Evolutionary conservation across 2,329 filamentous ascomycete genomes (phyloP).

Genomic region (Xylaria sp.): DNA sequence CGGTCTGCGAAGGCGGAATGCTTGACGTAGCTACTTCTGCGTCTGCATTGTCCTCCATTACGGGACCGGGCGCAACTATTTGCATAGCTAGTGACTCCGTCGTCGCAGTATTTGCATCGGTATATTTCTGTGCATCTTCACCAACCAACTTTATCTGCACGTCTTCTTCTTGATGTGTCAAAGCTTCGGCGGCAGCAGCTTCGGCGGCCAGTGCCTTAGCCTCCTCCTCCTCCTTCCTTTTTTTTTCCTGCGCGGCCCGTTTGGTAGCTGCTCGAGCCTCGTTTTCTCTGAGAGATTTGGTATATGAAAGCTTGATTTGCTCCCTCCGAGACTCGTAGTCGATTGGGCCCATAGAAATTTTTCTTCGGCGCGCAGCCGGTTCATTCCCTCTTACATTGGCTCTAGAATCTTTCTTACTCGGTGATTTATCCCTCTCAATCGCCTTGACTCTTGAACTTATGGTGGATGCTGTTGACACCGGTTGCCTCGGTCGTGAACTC

Average conservation of each 20-base stretch:
- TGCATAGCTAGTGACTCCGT: slow-evolving; percentile 21
- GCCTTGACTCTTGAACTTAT: slow-evolving; percentile 74
- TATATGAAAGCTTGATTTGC: slow-evolving; percentile 86
- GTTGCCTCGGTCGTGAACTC: slow-evolving; percentile 83
- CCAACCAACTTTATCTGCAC: slow-evolving; percentile 30
- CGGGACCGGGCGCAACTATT: slow-evolving; percentile 24
- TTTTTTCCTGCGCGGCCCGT: slow-evolving; percentile 65
- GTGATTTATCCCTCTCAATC: slow-evolving; percentile 65
- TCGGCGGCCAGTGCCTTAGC: slow-evolving; percentile 49
- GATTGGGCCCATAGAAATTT: slow-evolving; percentile 76
- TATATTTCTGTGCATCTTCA: slow-evolving; percentile 21
- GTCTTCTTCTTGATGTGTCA: slow-evolving; percentile 37
- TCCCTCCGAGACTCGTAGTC: slow-evolving; percentile 87
- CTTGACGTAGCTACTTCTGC: slow-evolving; percentile 36
- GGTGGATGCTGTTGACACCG: slow-evolving; percentile 80
- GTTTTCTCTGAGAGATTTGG: slow-evolving; percentile 80
- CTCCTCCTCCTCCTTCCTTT: slow-evolving; percentile 65
- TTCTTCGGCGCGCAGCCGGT: slow-evolving; percentile 57
- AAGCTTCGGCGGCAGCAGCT: slow-evolving; percentile 59
- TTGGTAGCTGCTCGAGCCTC: slow-evolving; percentile 66
- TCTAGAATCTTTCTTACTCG: slow-evolving; percentile 50
- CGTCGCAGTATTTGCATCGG: slow-evolving; percentile 16
- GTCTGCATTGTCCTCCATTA: slow-evolving; percentile 34
- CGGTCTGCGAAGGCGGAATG: slow-evolving; percentile 39
- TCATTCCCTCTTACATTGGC: slow-evolving; percentile 54